Base-by-base conservation (phyloP, 257 asterid genomes). In the Lantana camara region DNA sequence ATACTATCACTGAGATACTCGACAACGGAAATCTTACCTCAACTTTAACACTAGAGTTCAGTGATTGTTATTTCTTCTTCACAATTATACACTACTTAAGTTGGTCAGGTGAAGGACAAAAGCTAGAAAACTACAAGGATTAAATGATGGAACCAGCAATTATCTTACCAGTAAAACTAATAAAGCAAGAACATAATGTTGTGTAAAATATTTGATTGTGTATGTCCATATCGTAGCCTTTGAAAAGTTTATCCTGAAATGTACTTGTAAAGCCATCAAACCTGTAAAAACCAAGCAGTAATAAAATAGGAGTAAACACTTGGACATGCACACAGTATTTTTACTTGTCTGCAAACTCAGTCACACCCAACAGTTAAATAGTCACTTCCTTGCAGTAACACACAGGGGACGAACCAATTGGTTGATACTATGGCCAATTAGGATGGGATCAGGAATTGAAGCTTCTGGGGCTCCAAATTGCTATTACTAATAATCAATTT, bases 181-280 rank as follows among this genome's bases (percentile, higher is more conserved):
- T 83, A 71, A 94, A 79, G 82, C 99, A 94, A 49, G 99, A 90
- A 80, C 99, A 94, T 8, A 88, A 59, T 9, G 99, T 86, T 20
- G 99, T 94, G 83, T 94, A 94, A 75, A 94, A 94, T 71, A 94
- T 94, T 73, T 90, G 99, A 65, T 88, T 94, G 73, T 94, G 97
- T 78, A 94, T 94, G 71, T 85, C 99, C 99, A 94, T 94, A 70
- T 94, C 91, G 71, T 90, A 94, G 68, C 99, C 99, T 79, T 79
- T 86, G 67, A 94, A 94, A 67, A 94, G 96, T 79, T 94, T 90
- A 48, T 94, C 99, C 82, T 94, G 99, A 74, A 94, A 94, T 41
- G 99, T 94, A 81, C 99, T 94, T 15, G 99, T 94, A 81, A 90
- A 94, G 56, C 99, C 99, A 86, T 94, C 99, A 73, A 71, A 94